Conservation (phyloP, 306 rosid species). For the Lathyrus aphaca region DNA sequence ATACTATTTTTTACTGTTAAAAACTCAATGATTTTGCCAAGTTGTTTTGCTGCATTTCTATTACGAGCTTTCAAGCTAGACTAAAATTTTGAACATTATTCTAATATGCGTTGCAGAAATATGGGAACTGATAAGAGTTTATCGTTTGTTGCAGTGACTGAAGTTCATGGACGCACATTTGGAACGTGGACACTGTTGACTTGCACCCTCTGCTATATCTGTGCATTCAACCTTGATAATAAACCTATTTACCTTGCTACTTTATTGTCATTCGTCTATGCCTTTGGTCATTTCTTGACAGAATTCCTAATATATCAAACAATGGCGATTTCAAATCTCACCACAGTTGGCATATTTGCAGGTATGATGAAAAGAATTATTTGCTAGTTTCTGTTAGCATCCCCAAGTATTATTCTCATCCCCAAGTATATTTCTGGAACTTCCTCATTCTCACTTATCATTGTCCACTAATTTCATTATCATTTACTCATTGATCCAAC, state of each 20-base stretch:
- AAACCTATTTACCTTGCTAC: conserved; percentile 85
- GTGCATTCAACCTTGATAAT: conserved; percentile 92
- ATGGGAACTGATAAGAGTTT: conserved; percentile 30
- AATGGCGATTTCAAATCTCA: conserved; percentile 73
- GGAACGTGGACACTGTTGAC: conserved; percentile 92
- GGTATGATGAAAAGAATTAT: conserved; percentile 50
- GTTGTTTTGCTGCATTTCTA: conserved; percentile 35
- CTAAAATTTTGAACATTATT: conserved; percentile 11
- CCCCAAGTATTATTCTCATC: neutral
- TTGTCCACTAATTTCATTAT: conserved; percentile 18
- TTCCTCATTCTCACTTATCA: neutral
- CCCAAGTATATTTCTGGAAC: neutral
- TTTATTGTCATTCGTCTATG: conserved; percentile 80
- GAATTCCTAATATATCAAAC: conserved; percentile 79
- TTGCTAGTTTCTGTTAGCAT: no score
- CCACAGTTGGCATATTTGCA: conserved; percentile 82
- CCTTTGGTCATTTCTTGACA: conserved; percentile 88
- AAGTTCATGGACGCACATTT: conserved; percentile 96
- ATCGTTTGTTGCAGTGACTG: conserved; percentile 65
- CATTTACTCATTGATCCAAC: conserved; percentile 19
- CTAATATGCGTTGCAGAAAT: conserved; percentile 19
- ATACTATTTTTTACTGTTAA: neutral
- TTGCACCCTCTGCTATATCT: conserved; percentile 91
- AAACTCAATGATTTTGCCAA: conserved; percentile 2
- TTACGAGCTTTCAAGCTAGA: conserved; percentile 15